Percentiles rank a stretch among this genome's conserved stretches.
phyloP scores from a whole-genome alignment of 1,139 yeast genomes.

The Yamadazyma triangularis region DNA sequence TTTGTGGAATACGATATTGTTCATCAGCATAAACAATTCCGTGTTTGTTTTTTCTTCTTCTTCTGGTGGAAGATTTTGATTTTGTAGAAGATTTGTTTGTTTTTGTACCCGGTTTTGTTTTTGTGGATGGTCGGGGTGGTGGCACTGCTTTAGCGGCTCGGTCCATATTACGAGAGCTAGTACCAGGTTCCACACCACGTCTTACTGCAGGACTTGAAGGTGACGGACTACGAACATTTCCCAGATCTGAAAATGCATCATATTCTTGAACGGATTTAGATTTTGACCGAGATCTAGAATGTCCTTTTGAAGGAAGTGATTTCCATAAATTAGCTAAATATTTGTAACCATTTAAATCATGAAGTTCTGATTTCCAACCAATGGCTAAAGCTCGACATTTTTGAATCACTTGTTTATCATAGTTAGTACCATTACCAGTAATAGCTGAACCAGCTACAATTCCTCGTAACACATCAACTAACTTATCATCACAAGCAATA shows the following conservation, averaged over 20 bases:
- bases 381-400: constrained; percentile 47
- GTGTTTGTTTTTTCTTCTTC: constrained; percentile 15
- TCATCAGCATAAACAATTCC: constrained; percentile 46
- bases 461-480: constrained; percentile 61
- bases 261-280: constrained; percentile 5
- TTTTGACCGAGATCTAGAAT: constrained; percentile 9
- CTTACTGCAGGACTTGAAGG: constrained; percentile 14
- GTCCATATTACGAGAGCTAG: neutral
- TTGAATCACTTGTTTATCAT: constrained; percentile 43
- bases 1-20: constrained; percentile 59
- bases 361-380: constrained; percentile 61
- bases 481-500: constrained; percentile 67
- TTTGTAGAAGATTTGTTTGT: constrained; percentile 3
- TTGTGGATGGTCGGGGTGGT: constrained; percentile 28
- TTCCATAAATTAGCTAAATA: constrained; percentile 48
- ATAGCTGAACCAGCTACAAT: constrained; percentile 35
- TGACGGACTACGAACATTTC: constrained; percentile 13
- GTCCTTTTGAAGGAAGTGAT: constrained; percentile 20
- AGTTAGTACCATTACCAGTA: constrained; percentile 35
- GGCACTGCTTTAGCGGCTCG: constrained; percentile 5
- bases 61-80: constrained; percentile 13
- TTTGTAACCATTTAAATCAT: constrained; percentile 46
- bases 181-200: constrained; percentile 1
- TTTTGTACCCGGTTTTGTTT: constrained; percentile 17
- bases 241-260: constrained; percentile 12